These are phyloP conservation scores for Chenopodium quinoa DNA, from an alignment of 148 eudicot genomes.

Conservation along the genomic window DNA sequence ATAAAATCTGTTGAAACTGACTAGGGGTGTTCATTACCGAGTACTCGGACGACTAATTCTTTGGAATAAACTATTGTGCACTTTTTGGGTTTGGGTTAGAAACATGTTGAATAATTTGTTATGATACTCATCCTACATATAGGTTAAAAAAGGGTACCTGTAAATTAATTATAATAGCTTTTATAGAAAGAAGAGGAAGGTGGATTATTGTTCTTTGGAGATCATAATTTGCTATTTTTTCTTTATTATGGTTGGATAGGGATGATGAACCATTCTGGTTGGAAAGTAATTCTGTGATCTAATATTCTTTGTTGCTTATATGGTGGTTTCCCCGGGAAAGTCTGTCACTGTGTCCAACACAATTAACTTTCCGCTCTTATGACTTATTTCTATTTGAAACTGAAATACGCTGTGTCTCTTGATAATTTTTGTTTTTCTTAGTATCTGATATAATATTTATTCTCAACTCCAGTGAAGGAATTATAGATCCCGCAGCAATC, in stretches of 20 bases:
- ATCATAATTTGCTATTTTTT: neutral
- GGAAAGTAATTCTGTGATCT: neutral
- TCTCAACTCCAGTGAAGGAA: slow-evolving; percentile 61
- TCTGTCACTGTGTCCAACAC: neutral
- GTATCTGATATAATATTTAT: neutral
- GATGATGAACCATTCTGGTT: neutral
- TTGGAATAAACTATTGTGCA: no score
- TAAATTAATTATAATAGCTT: no score
- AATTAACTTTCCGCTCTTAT: neutral
- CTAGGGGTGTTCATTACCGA: no score
- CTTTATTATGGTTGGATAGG: neutral
- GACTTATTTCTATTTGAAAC: neutral
- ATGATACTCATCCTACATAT: no score
- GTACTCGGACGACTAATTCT: no score
- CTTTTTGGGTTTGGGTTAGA: no score
- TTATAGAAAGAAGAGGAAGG: neutral
- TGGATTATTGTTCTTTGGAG: neutral
- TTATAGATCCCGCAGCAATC: slow-evolving; percentile 96
- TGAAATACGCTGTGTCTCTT: neutral
- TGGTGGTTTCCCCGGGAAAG: neutral
- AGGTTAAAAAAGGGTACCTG: no score
- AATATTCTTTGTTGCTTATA: neutral
- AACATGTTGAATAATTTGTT: no score
- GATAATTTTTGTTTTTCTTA: neutral
- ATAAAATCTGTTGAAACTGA: no score